phyloP scores from a whole-genome alignment of 345 rosid genomes.

The Gynandropsis gynandra region DNA sequence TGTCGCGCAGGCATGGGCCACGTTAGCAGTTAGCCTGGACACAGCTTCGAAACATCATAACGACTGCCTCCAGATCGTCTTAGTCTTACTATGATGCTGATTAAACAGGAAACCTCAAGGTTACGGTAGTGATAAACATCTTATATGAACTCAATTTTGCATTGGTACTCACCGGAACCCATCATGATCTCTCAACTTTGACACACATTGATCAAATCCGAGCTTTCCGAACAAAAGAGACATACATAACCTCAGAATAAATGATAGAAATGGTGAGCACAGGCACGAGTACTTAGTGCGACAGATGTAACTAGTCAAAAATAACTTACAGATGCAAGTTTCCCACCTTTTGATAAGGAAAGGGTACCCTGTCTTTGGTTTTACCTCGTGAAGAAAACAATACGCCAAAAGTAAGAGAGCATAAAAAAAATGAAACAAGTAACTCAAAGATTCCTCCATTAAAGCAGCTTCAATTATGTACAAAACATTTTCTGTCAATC shows the following conservation, averaged over 20 bases:
- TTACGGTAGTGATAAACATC: no score
- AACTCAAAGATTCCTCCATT: slow-evolving; percentile 7
- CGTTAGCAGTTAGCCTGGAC: no score
- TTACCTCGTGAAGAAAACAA: slow-evolving; percentile 23
- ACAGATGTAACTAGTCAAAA: background rate
- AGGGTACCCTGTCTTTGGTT: background rate
- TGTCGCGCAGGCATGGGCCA: no score
- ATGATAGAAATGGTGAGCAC: background rate
- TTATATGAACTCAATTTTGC: no score
- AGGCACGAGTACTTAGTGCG: background rate
- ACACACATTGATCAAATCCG: no score
- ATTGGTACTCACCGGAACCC: no score
- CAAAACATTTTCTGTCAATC: slow-evolving; percentile 7
- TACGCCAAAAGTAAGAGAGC: slow-evolving; percentile 7
- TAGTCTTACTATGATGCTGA: no score
- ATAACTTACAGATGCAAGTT: slow-evolving; percentile 20
- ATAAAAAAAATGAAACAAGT: background rate
- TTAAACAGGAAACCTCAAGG: no score
- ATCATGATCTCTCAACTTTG: no score
- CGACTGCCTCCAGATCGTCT: no score
- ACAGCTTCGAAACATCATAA: no score
- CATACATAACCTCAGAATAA: background rate
- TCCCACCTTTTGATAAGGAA: slow-evolving; percentile 11
- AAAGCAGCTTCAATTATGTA: background rate
- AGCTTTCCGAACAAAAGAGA: no score